These are phyloP conservation scores for Alloteropsis semialata DNA, from an alignment of 176 grass and related monocot genomes.

Conservation along the genomic window DNA sequence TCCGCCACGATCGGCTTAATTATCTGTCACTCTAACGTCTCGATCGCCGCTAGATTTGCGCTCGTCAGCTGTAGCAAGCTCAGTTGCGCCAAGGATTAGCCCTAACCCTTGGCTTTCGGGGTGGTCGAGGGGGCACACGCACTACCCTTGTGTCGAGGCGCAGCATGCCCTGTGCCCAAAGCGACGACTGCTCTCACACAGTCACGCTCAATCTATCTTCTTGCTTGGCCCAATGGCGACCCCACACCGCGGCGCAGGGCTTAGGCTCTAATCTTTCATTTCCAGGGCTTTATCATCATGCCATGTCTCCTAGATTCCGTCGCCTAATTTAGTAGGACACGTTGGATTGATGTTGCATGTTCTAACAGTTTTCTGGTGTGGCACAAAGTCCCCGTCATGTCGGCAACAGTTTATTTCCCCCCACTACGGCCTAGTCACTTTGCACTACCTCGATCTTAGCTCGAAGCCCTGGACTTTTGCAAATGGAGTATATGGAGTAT, in stretches of 20 bases:
- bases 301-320: slow-evolving; percentile 30
- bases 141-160: not conserved
- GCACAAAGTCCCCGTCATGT: not conserved
- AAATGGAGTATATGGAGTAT: not conserved
- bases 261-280: not conserved
- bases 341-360: not conserved
- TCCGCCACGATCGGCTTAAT: not conserved
- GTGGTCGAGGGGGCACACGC: not conserved
- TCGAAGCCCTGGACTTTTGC: not conserved
- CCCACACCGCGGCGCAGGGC: slow-evolving; percentile 18
- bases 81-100: not conserved
- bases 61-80: not conserved
- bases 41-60: not conserved
- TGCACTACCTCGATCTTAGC: not conserved
- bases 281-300: not conserved
- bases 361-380: not conserved
- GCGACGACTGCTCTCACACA: not conserved
- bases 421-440: not conserved
- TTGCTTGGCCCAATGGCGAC: slow-evolving; percentile 1
- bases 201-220: not conserved
- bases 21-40: not conserved
- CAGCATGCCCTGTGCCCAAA: not conserved
- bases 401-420: not conserved
- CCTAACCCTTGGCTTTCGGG: not conserved
- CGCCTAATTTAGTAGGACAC: slow-evolving; percentile 11